Percentiles rank a stretch among this genome's conserved stretches.
These are phyloP conservation scores for Fagopyrum esculentum DNA, from an alignment of 148 eudicot genomes.

Conservation along the genomic window DNA sequence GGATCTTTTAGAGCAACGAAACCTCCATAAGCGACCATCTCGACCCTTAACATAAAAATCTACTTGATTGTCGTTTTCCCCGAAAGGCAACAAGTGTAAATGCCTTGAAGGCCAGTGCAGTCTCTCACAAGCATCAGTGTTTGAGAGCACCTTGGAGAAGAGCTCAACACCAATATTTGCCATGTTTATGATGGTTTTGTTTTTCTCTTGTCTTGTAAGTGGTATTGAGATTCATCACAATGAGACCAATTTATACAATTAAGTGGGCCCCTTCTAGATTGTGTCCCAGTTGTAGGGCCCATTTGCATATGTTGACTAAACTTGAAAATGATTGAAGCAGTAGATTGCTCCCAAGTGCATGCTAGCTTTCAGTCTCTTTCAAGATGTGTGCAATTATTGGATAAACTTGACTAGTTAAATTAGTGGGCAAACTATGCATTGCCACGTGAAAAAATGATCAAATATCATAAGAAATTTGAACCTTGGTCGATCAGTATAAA, in stretches of 20 bases:
- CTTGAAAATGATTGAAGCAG: neutral
- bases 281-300: neutral
- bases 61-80: neutral
- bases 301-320: neutral
- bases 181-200: neutral
- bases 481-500: too few relatives aligned
- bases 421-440: neutral
- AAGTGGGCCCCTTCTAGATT: neutral
- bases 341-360: neutral
- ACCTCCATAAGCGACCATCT: neutral
- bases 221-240: neutral
- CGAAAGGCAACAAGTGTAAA: neutral
- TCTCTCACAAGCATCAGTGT: neutral
- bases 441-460: too few relatives aligned
- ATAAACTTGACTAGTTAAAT: neutral
- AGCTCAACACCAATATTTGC: neutral
- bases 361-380: neutral
- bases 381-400: neutral
- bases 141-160: conserved; percentile 2
- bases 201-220: neutral
- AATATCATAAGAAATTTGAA: too few relatives aligned
- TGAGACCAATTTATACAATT: neutral
- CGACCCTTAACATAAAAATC: neutral
- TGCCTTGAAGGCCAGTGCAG: conserved; percentile 1
- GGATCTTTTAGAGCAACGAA: neutral